Conservation (phyloP, 345 rosid species). For the Jatropha curcas region DNA sequence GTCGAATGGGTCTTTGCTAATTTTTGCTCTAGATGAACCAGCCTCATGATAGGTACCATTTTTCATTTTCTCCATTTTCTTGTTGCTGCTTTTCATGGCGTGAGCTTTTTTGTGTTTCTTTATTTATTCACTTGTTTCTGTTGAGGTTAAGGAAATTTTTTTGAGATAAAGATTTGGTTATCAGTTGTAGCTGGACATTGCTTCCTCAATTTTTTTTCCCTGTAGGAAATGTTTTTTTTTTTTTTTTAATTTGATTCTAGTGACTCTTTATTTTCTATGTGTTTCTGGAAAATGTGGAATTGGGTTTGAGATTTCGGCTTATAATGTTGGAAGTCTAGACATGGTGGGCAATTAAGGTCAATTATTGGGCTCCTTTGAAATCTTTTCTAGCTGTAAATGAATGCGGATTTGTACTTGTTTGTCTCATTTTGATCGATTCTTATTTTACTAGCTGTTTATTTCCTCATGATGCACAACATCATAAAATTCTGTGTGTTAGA, state of each 20-base stretch:
- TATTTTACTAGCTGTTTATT: neutral
- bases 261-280: neutral
- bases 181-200: constrained; percentile 23
- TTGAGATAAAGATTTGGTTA: neutral
- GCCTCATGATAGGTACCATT: constrained; percentile 31
- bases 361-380: constrained; percentile 10
- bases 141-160: neutral
- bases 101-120: neutral
- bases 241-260: neutral
- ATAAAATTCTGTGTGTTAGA: constrained; percentile 8
- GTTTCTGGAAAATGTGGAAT: constrained; percentile 9
- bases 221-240: neutral
- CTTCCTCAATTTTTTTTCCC: neutral
- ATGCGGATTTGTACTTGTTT: constrained; percentile 16
- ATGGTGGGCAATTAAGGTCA: neutral
- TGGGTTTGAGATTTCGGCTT: constrained; percentile 24
- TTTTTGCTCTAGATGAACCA: constrained; percentile 17
- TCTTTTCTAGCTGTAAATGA: constrained; percentile 7
- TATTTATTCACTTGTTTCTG: neutral
- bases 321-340: neutral
- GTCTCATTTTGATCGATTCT: neutral
- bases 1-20: constrained; percentile 30
- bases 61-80: neutral
- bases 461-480: neutral
- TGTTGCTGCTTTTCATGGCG: neutral